Evolutionary conservation across 2,329 filamentous ascomycete genomes (phyloP).

Genomic region (Verticillium nonalfalfae): DNA sequence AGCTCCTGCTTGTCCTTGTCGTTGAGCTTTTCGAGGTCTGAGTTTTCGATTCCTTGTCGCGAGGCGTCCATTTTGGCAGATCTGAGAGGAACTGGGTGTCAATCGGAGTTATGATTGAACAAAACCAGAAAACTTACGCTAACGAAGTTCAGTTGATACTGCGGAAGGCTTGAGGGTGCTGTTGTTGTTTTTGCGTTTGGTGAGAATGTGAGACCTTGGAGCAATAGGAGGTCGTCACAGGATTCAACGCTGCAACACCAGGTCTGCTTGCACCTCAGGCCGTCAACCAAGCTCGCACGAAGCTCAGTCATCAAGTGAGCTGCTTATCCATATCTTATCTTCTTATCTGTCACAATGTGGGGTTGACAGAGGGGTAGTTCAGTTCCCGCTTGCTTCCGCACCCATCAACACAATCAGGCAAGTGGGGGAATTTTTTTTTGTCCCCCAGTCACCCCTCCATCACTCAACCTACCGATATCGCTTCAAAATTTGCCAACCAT

Average conservation of each 20-base stretch:
- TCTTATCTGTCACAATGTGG: neutral
- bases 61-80: constrained; percentile 25
- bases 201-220: neutral
- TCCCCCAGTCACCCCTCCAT: neutral
- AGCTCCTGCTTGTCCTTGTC: constrained; percentile 82
- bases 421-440: neutral
- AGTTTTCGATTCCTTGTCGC: constrained; percentile 34
- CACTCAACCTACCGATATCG: neutral
- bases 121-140: neutral
- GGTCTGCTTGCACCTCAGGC: neutral
- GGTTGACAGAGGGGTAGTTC: neutral
- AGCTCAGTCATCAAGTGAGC: neutral
- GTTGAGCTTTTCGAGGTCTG: constrained; percentile 69
- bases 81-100: neutral
- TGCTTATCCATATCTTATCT: neutral
- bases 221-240: neutral
- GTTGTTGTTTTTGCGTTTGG: neutral
- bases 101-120: neutral
- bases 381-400: neutral
- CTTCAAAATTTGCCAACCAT: neutral
- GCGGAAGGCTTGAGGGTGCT: neutral
- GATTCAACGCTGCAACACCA: neutral
- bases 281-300: neutral
- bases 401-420: neutral
- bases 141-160: neutral